Evolutionary conservation across 2,329 filamentous ascomycete species (phyloP).

Genomic region (Alternaria tenuissima): DNA sequence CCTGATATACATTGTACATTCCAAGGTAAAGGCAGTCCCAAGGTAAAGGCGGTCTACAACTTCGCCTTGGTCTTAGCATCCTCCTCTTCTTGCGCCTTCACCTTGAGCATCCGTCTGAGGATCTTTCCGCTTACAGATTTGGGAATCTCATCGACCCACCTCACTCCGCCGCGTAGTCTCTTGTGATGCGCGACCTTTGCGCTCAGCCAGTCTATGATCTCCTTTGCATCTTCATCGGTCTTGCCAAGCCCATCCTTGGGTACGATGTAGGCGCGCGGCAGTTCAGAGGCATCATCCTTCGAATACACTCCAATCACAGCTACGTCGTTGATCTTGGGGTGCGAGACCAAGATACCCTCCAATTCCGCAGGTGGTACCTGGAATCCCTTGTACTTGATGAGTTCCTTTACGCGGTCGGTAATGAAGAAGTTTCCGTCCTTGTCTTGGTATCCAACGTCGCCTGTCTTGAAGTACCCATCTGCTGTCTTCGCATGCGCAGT

Average conservation of each 20-base stretch:
- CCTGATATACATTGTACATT: background rate
- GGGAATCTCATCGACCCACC: constrained; percentile 58
- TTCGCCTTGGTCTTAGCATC: constrained; percentile 52
- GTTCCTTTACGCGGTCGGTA: constrained; percentile 72
- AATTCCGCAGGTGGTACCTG: constrained; percentile 60
- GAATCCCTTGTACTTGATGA: constrained; percentile 57
- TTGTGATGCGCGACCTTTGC: constrained; percentile 58
- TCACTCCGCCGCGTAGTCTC: constrained; percentile 56
- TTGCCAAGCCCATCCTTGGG: constrained; percentile 41
- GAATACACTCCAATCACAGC: constrained; percentile 56
- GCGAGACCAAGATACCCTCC: constrained; percentile 54
- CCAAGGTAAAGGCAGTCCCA: background rate
- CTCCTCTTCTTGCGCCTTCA: constrained; percentile 52
- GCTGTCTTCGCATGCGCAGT: constrained; percentile 74
- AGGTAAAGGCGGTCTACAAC: constrained; percentile 41
- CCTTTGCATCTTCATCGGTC: constrained; percentile 41
- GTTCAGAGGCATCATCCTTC: constrained; percentile 57
- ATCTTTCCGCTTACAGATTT: constrained; percentile 60
- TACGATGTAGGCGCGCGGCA: constrained; percentile 51
- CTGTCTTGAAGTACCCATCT: constrained; percentile 90
- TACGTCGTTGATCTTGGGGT: constrained; percentile 50
- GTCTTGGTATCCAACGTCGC: constrained; percentile 84
- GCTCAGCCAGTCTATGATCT: constrained; percentile 55
- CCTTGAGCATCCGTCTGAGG: constrained; percentile 55
- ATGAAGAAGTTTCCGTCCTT: constrained; percentile 84